These are phyloP conservation scores for Podospora sp. DNA, from an alignment of 495 filamentous ascomycete species.

Conservation along the genomic window DNA sequence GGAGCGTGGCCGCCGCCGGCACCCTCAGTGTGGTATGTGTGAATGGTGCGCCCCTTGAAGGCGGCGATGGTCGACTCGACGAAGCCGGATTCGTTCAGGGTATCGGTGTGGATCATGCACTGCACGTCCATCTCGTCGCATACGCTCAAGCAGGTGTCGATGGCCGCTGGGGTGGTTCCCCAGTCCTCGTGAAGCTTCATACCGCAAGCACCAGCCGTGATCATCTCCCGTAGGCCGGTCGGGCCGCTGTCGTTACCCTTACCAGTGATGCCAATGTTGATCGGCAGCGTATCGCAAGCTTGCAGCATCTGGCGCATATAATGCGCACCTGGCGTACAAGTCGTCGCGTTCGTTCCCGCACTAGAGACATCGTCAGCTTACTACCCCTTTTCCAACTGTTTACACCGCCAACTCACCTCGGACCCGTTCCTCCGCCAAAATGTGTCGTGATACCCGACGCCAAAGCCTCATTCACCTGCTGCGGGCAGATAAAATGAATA, in stretches of 20 bases:
- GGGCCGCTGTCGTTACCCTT: conserved; percentile 91
- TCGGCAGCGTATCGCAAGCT: conserved; percentile 79
- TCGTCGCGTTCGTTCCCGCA: conserved; percentile 93
- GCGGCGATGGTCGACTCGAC: conserved; percentile 89
- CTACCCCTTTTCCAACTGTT: background rate
- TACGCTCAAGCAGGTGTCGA: conserved; percentile 83
- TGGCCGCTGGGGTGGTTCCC: conserved; percentile 90
- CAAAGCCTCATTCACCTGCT: conserved; percentile 85
- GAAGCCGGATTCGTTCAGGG: conserved; percentile 95
- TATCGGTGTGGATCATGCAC: conserved; percentile 96
- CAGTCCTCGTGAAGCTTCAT: conserved; percentile 98
- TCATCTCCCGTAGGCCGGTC: conserved; percentile 75
- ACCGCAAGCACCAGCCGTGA: conserved; percentile 81
- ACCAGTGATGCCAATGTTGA: conserved; percentile 93
- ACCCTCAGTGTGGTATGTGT: conserved; percentile 98
- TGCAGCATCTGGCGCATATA: conserved; percentile 94
- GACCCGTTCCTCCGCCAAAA: conserved; percentile 92
- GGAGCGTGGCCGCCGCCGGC: conserved; percentile 96
- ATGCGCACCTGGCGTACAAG: conserved; percentile 84
- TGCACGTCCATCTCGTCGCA: conserved; percentile 93
- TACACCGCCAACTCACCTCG: conserved; percentile 52
- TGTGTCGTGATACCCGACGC: conserved; percentile 90
- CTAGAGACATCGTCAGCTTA: conserved; percentile 43
- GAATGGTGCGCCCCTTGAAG: conserved; percentile 88
- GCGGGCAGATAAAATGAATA: conserved; percentile 96